Conservation (phyloP, 306 rosid genomes). For the Cucurbita moschata region DNA sequence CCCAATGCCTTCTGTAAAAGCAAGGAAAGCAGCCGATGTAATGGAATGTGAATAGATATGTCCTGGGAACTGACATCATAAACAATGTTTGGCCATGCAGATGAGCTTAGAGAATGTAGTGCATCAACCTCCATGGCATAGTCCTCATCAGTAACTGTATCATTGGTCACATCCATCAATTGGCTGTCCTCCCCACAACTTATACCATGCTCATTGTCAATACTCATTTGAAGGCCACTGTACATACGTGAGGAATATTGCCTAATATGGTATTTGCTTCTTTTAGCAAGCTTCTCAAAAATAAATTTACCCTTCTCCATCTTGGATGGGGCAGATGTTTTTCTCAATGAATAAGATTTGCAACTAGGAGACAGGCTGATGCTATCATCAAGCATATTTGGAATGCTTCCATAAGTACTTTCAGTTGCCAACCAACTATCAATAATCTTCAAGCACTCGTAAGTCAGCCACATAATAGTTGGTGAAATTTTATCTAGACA, state of each 20-base stretch:
- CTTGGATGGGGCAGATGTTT: conserved; percentile 36
- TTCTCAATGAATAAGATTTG: conserved; percentile 48
- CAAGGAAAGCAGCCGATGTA: conserved; percentile 82
- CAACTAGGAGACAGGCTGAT: conserved; percentile 26
- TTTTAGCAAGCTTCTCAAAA: conserved; percentile 44
- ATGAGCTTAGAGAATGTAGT: conserved; percentile 37
- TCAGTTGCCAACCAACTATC: conserved; percentile 67
- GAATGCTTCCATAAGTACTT: conserved; percentile 28
- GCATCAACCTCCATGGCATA: conserved; percentile 36
- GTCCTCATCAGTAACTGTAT: conserved; percentile 50
- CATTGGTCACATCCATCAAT: conserved; percentile 19
- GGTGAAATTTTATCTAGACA: conserved; percentile 27
- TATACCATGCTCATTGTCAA: conserved; percentile 20
- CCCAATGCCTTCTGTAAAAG: conserved; percentile 59
- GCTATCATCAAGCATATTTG: conserved; percentile 23
- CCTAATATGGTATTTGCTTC: conserved; percentile 43
- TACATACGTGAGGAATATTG: conserved; percentile 18
- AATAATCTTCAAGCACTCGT: conserved; percentile 74
- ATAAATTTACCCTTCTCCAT: conserved; percentile 41
- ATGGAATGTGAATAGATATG: conserved; percentile 72
- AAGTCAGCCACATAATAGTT: conserved; percentile 51
- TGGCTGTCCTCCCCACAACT: conserved; percentile 22
- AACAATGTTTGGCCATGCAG: conserved; percentile 78
- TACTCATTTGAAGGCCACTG: conserved; percentile 13
- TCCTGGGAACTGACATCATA: conserved; percentile 83